Evolutionary conservation across 2,329 filamentous ascomycete genomes (phyloP).

Genomic region (Xylariaceae sp.): DNA sequence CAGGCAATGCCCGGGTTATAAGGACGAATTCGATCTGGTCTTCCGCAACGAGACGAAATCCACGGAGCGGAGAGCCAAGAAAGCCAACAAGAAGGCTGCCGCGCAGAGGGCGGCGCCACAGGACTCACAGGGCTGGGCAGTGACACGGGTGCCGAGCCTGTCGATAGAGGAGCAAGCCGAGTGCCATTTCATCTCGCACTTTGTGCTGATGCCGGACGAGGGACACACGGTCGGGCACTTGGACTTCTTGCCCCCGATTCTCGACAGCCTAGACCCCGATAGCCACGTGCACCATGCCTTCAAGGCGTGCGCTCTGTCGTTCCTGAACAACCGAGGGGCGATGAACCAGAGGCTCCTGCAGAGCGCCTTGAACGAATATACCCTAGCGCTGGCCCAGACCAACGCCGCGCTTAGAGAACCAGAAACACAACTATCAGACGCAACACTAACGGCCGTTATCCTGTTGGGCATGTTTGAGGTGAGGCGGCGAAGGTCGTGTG

Average conservation of each 20-base stretch:
- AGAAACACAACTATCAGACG: constrained; percentile 45
- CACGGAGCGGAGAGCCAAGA: constrained; percentile 57
- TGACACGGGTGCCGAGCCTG: constrained; percentile 37
- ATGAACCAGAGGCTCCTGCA: constrained; percentile 32
- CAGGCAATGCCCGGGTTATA: constrained; percentile 61
- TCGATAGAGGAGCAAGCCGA: constrained; percentile 50
- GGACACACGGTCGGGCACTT: constrained; percentile 51
- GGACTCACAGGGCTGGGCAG: constrained; percentile 20
- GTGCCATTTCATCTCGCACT: constrained; percentile 58
- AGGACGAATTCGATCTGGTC: constrained; percentile 66
- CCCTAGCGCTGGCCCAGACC: constrained; percentile 47
- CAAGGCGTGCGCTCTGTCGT: constrained; percentile 53
- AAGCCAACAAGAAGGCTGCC: constrained; percentile 45
- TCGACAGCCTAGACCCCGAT: constrained; percentile 39
- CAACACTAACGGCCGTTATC: constrained; percentile 54
- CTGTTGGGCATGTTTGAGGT: constrained; percentile 57
- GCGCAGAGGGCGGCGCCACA: constrained; percentile 32
- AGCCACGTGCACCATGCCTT: constrained; percentile 52
- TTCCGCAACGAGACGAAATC: constrained; percentile 68
- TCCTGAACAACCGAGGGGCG: constrained; percentile 47
- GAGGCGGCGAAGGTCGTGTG: no score
- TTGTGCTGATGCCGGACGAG: constrained; percentile 48
- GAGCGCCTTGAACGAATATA: constrained; percentile 47
- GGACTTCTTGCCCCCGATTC: constrained; percentile 53
- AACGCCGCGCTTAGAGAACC: constrained; percentile 49